Base-by-base conservation (phyloP, 2,329 filamentous ascomycete species). In the Calonectria montana region DNA sequence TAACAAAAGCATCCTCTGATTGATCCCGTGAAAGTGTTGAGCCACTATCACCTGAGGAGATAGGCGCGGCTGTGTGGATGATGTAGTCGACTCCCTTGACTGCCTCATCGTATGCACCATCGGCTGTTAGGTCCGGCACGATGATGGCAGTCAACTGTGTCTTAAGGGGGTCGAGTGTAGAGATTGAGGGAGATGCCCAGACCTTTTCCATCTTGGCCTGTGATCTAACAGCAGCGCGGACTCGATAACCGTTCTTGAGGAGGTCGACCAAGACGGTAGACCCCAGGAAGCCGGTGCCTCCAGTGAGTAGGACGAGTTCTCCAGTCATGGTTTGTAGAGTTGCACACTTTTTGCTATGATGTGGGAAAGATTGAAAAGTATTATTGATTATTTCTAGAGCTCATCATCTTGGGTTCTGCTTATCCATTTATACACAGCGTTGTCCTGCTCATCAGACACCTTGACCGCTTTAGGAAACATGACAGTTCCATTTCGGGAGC, bases 81-180 rank as follows among this genome's bases (percentile, higher is more conserved):
- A 87, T 80, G 74, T 82, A 84, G 18, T 79, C 79, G 45, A 84
- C 82, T 4, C 80, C 84, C 48, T 82, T 76, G 67, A 85, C 80
- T 15, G 84, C 84, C 31, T 84, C 79, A 31, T 86, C 82, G 62
- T 84, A 87, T 2, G 85, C 85, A 18, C 80, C 80, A 0, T 79
- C 75, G 4, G 73, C 75, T 0, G 80, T 76, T 27, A 86, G 81
- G 63, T 86, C 83, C 2, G 83, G 82, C 1, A 87, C 81, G 39
- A 84, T 69, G 25, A 77, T 70, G 68, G 76, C 78, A 9, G 75
- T 75, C 2, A 81, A 75, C 21, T 76, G 73, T 10, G 65, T 70
- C 23, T 69, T 43, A 16, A 55, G 41, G 10, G 71, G 70, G 15
- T 62, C 43, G n/a, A 77, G 39, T 21, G 62, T 47, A 18, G 66